A percentile compares a stretch with the other conserved stretches of the same genome.
Conservation (phyloP, 352 stramenopile genomes). For the Globisporangium cederbergense region DNA sequence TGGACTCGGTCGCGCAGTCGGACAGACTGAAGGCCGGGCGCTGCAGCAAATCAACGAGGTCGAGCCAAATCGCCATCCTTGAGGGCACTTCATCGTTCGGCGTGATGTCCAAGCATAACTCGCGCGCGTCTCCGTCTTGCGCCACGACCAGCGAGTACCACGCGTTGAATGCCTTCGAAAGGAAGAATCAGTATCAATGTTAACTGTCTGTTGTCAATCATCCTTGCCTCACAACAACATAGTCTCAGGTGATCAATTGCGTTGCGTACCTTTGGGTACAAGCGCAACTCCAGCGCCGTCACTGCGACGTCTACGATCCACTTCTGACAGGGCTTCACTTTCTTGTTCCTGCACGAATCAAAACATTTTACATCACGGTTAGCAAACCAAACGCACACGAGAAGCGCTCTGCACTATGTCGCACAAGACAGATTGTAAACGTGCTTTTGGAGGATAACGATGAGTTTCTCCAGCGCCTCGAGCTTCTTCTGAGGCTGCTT, state of each 20-base stretch:
- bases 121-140: constrained; percentile 17
- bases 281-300: constrained; percentile 50
- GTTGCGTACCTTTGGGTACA: constrained; percentile 35
- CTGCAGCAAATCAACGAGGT: constrained; percentile 67
- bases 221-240: no score
- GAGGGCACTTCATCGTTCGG: constrained; percentile 67
- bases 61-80: constrained; percentile 64
- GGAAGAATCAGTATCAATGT: not conserved
- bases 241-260: not conserved
- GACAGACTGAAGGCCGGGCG: constrained; percentile 53
- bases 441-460: constrained; percentile 64
- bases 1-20: constrained; percentile 31
- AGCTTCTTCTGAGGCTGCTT: constrained; percentile 59
- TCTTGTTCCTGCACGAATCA: constrained; percentile 44
- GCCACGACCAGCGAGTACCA: constrained; percentile 68
- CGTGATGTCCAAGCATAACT: constrained; percentile 42
- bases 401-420: no score
- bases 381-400: not conserved
- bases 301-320: constrained; percentile 64
- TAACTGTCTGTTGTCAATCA: not conserved
- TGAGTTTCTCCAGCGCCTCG: constrained; percentile 66
- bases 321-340: constrained; percentile 78
- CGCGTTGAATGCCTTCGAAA: constrained; percentile 59
- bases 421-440: no score
- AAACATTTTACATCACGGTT: not conserved